These are phyloP conservation scores for Mucor mucedo DNA, from an alignment of 371 early-diverging fungal species.

Conservation along the genomic window DNA sequence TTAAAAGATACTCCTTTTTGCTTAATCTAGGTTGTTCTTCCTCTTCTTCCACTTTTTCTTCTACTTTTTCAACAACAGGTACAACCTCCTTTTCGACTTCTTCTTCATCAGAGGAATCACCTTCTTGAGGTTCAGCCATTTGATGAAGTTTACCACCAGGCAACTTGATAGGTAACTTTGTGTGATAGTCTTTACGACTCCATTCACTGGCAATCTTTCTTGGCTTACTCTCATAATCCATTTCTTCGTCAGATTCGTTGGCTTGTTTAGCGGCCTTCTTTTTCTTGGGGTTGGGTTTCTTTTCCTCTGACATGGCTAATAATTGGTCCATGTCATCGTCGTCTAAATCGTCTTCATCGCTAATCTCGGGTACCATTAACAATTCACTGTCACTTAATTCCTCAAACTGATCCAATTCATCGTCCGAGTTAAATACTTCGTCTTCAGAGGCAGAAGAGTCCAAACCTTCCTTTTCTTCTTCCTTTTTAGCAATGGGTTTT, in stretches of 20 bases:
- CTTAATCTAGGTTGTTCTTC: slow-evolving; percentile 28
- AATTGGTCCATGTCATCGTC: slow-evolving; percentile 22
- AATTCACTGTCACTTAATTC: slow-evolving; percentile 36
- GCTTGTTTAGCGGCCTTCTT: slow-evolving; percentile 18
- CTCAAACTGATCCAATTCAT: slow-evolving; percentile 43
- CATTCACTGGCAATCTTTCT: slow-evolving; percentile 59
- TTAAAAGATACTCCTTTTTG: slow-evolving; percentile 62
- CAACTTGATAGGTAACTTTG: slow-evolving; percentile 68
- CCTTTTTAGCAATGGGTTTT: slow-evolving; percentile 14
- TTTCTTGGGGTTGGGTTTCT: slow-evolving; percentile 11
- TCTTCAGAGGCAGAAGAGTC: slow-evolving; percentile 46
- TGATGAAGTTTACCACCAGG: slow-evolving; percentile 60
- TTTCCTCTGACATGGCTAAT: slow-evolving; percentile 20
- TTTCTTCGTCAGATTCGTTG: slow-evolving; percentile 61
- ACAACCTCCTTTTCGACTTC: slow-evolving; percentile 18
- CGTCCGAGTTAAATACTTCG: slow-evolving; percentile 44
- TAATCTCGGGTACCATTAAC: slow-evolving; percentile 16
- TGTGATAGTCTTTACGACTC: slow-evolving; percentile 55
- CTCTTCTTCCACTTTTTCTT: slow-evolving; percentile 31
- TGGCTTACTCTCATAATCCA: slow-evolving; percentile 69
- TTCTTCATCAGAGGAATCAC: slow-evolving; percentile 22
- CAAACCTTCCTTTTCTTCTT: slow-evolving; percentile 18
- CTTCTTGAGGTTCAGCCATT: slow-evolving; percentile 36
- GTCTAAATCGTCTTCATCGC: slow-evolving; percentile 25
- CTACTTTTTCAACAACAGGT: slow-evolving; percentile 1